Conservation (phyloP, 2,329 filamentous ascomycete species). For the Claviceps purpurea region DNA sequence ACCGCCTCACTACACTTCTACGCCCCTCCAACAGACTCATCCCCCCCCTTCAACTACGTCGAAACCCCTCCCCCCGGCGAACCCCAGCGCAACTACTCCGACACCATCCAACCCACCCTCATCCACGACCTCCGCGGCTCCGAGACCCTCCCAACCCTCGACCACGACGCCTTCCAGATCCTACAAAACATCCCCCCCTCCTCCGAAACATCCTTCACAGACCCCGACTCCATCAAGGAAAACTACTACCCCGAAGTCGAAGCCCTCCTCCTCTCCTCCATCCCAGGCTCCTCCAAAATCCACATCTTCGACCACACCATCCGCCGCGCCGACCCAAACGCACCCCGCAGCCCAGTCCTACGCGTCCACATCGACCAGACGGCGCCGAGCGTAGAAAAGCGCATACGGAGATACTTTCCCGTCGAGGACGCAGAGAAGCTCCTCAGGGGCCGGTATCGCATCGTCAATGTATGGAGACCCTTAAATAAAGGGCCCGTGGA, state of each 20-base stretch:
- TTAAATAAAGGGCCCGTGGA: slow-evolving; percentile 30
- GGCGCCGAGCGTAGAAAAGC: slow-evolving; percentile 29
- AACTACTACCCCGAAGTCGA: slow-evolving; percentile 63
- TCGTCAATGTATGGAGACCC: slow-evolving; percentile 41
- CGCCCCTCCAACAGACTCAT: slow-evolving; percentile 43
- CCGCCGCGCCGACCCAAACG: slow-evolving; percentile 31
- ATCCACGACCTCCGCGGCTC: slow-evolving; percentile 63
- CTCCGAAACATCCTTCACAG: slow-evolving; percentile 25
- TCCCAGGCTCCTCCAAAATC: slow-evolving; percentile 33
- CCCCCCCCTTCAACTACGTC: slow-evolving; percentile 51
- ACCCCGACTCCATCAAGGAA: slow-evolving; percentile 48
- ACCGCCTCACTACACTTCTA: slow-evolving; percentile 54
- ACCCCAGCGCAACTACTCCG: slow-evolving; percentile 52
- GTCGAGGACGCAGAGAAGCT: slow-evolving; percentile 27
- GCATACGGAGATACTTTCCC: slow-evolving; percentile 27
- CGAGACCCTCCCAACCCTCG: slow-evolving; percentile 31
- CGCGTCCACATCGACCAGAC: slow-evolving; percentile 46
- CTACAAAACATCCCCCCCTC: slow-evolving; percentile 12
- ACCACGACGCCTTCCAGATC: slow-evolving; percentile 25
- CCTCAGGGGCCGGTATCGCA: slow-evolving; percentile 31
- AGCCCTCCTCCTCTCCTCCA: slow-evolving; percentile 24
- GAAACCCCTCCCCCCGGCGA: slow-evolving; percentile 46
- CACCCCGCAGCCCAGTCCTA: slow-evolving; percentile 27
- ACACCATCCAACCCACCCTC: slow-evolving; percentile 33
- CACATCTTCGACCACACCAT: slow-evolving; percentile 54